These are phyloP conservation scores for Beauveria rudraprayagi DNA, from an alignment of 2,329 filamentous ascomycete species.

Conservation along the genomic window DNA sequence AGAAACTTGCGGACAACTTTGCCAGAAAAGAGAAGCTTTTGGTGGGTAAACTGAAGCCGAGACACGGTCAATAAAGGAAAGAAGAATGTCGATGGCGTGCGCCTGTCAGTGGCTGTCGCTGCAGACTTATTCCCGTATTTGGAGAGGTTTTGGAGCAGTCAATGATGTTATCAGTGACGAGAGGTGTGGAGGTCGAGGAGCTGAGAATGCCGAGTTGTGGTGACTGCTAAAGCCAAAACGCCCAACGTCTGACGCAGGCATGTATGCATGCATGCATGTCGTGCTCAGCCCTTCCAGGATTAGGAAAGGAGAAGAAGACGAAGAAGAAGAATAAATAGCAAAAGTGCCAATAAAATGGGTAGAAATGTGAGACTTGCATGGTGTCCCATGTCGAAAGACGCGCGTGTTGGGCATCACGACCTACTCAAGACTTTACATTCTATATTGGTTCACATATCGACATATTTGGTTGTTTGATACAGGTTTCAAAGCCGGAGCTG, in stretches of 20 bases:
- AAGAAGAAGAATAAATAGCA: neutral
- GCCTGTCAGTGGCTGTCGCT: neutral
- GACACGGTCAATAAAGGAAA: neutral
- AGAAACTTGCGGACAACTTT: no score
- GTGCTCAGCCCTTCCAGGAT: slow-evolving; percentile 5
- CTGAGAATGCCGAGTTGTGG: neutral
- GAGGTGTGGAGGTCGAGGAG: neutral
- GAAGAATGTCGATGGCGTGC: neutral
- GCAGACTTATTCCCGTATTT: neutral
- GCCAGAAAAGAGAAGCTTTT: no score
- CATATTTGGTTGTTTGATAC: no score
- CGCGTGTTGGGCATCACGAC: no score
- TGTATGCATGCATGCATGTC: slow-evolving; percentile 7
- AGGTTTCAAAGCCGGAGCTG: neutral
- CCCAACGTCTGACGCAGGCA: neutral
- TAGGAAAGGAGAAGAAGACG: neutral
- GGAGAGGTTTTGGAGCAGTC: neutral
- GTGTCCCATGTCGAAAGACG: no score
- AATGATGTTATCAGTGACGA: no score
- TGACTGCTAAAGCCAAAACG: neutral
- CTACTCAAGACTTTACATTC: no score
- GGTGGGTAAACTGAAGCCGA: neutral
- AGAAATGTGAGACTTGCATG: neutral
- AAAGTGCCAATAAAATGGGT: neutral
- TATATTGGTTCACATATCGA: no score